Evolutionary conservation across 768 basidiomycete genomes (phyloP), one percentile per base, ranked within the genome.

Genomic region (Hortiboletus flavorubellus): DNA sequence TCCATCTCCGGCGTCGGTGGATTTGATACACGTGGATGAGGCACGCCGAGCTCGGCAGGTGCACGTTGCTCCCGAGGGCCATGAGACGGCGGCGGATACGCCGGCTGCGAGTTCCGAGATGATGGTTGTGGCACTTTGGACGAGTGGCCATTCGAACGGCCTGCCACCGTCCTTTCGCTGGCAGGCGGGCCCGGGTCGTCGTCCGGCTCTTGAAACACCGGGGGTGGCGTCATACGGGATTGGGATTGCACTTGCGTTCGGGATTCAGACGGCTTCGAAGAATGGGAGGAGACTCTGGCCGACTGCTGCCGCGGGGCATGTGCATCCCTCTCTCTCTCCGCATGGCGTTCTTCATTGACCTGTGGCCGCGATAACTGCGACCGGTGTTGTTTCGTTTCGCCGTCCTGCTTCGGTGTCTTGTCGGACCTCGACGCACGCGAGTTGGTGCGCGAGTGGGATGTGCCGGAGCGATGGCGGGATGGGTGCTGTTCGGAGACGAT

Each of bases 401-500:
- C 74, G 14, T 78, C 77, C 8, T 78, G 76, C 26, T 69, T 71
- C 2, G 69, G 54, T 2, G 54, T 16, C 45, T 73, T 75, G 54
- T 76, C 76, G 15, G 74, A 66, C 48, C 73, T 80, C n/a, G 84
- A 84, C 10, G 82, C 78, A 35, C 84, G 81, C 52, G 80, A 85
- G 43, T 81, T 83, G 7, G 76, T 74, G 56, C 84, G 79, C 12
- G 83, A 81, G 48, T 81, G 80, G 12, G 76, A 66, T 1, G 75
- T 68, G 23, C 77, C 78, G 9, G 86, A 81, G 4, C 74, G 71
- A 44, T 72, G 70, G 55, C 76, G 76, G 49, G 58, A 56, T 6
- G 47, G 16, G 3, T 80, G 76, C 53, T 81, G 78, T 56, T 89
- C 85, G 30, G 85, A 82, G 29, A 86, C 79, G 55, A 88, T 80